Evolutionary conservation across 768 basidiomycete species (phyloP), one percentile per base, ranked within the genome.

Genomic region (Termitomyces sp.): DNA sequence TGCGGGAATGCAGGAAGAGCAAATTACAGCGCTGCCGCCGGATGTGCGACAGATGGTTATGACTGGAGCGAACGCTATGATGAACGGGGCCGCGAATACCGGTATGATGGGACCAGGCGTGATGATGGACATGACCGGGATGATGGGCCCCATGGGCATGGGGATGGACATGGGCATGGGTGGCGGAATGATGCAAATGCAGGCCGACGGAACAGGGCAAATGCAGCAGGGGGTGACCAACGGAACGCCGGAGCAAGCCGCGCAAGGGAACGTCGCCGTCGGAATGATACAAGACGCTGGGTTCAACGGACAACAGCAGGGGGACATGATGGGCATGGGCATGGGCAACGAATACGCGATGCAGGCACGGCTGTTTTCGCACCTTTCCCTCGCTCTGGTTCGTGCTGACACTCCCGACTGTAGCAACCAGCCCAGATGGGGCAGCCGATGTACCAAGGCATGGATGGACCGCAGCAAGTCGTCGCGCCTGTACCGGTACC

Each of bases 21-120:
- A 89, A 68, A 78, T 91, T 43, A 78, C 85, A 32, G 85, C 84
- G 36, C 80, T 95, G 41, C 92, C 91, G 9, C 84, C 87, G 1
- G 92, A 94, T 59, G 79, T 93, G 58, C 87, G 91, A 41, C 85
- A 87, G 60, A 93, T 93, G 89, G 88, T 93, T 55, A 89, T 93
- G 85, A 87, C 89, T 8, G 87, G 89, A 18, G 85, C 89, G 61
- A 85, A 84, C 23, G 82, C 87, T 9, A 85, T 91, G 82, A 88
- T 91, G 89, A 81, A 81, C 58, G 80, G 80, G 59, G 85, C 76
- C n/a, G 80, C 73, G 20, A 82, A 77, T 60, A 73, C 80, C 5
- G 81, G 69, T 38, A 84, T 86, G 83, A 82, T 86, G 83, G 79
- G 73, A 43, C 79, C 80, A 30, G 84, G 82, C 50, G 80, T 85